Percentiles rank a stretch among this genome's conserved stretches.
Conservation (phyloP, 2,329 filamentous ascomycete genomes). For the Pseudogymnoascus sp. region DNA sequence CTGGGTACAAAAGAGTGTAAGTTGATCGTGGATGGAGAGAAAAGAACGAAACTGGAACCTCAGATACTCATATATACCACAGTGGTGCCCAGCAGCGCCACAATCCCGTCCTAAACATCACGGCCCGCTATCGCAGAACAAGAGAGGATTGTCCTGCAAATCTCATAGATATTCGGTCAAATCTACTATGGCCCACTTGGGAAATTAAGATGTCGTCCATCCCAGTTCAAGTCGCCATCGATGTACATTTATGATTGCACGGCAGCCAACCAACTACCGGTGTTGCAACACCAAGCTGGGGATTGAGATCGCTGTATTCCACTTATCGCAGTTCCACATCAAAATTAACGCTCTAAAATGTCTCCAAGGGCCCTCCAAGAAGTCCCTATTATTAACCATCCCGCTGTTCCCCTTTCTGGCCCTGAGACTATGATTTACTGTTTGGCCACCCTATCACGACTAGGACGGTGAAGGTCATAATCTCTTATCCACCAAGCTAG, state of each 20-base stretch:
- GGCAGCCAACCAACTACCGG: constrained; percentile 6
- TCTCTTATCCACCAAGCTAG: not conserved
- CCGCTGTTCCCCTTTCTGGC: not conserved
- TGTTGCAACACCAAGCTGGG: not conserved
- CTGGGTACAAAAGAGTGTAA: constrained; percentile 26
- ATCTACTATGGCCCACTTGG: not conserved
- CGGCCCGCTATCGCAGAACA: not conserved
- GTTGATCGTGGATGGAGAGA: constrained; percentile 25
- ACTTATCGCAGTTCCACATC: not conserved
- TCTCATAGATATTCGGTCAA: constrained; percentile 6
- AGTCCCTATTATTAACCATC: not conserved
- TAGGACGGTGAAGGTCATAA: constrained; percentile 1
- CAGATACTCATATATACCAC: constrained; percentile 7
- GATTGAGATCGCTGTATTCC: not conserved
- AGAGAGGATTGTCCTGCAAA: constrained; percentile 3
- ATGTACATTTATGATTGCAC: not conserved
- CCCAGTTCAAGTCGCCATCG: constrained; percentile 12
- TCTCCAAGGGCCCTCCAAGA: not conserved
- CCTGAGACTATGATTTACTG: not conserved
- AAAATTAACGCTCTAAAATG: not conserved
- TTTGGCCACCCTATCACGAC: not conserved
- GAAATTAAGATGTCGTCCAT: constrained; percentile 13
- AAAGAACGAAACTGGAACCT: constrained; percentile 11
- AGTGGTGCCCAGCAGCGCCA: constrained; percentile 9
- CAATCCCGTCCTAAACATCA: constrained; percentile 1